Conservation (phyloP, 768 basidiomycete genomes). For the Tulasnella sp. region DNA sequence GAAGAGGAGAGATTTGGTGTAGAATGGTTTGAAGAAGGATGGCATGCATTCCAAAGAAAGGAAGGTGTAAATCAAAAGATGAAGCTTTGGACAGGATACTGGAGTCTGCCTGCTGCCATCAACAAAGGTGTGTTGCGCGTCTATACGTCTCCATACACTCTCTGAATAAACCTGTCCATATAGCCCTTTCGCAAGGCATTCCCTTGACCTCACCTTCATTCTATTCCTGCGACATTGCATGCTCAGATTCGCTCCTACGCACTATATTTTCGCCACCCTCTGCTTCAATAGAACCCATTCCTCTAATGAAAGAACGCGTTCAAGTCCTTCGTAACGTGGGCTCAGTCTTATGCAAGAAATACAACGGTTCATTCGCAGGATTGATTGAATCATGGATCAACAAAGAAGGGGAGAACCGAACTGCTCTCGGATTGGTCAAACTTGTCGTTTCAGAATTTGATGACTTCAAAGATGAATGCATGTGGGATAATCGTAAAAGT, state of each 20-base stretch:
- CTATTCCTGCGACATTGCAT: conserved; percentile 54
- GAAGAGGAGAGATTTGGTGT: conserved; percentile 53
- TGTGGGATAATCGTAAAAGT: conserved; percentile 49
- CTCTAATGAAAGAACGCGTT: conserved; percentile 58
- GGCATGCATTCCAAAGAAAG: conserved; percentile 30
- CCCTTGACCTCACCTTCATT: conserved; percentile 70
- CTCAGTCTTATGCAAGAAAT: conserved; percentile 54
- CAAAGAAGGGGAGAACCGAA: conserved; percentile 40
- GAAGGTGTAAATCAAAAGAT: conserved; percentile 24
- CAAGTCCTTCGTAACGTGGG: conserved; percentile 69
- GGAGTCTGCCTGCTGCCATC: conserved; percentile 74
- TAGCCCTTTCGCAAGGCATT: conserved; percentile 63
- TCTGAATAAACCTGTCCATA: background rate
- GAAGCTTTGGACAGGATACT: conserved; percentile 66
- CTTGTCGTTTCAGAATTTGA: conserved; percentile 59
- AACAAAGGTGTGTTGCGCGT: conserved; percentile 49
- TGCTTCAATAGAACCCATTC: conserved; percentile 49
- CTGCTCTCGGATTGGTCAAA: conserved; percentile 59
- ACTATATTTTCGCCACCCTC: conserved; percentile 52
- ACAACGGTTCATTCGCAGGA: conserved; percentile 54
- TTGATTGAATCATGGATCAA: conserved; percentile 51
- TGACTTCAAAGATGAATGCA: conserved; percentile 58
- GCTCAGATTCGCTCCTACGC: conserved; percentile 56
- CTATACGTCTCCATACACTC: background rate
- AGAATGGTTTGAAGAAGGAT: conserved; percentile 52